Evolutionary conservation across 164 flowering plant species (phyloP).

Genomic region (Vitis cinerea): DNA sequence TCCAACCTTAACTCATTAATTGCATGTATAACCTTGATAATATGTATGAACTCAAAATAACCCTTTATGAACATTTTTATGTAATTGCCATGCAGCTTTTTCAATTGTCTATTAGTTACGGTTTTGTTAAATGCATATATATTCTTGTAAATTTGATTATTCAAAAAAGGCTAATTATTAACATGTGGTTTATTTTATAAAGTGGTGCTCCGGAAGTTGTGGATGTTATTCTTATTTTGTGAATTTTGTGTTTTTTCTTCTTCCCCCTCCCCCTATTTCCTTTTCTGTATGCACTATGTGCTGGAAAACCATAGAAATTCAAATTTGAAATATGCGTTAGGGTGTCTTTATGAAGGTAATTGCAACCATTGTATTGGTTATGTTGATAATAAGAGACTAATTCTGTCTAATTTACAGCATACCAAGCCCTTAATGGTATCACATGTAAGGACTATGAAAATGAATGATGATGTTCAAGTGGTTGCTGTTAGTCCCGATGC

Average conservation of each 20-base stretch:
- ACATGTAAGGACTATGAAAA: conserved; percentile 56
- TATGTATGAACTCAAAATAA: no score
- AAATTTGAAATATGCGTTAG: background rate
- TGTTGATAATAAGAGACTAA: background rate
- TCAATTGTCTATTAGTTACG: background rate
- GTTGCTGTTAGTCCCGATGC: conserved; percentile 81
- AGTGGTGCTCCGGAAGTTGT: no score
- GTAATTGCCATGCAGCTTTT: background rate
- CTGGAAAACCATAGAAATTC: background rate
- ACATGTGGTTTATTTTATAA: background rate
- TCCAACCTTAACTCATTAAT: no score
- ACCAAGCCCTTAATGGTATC: conserved; percentile 53
- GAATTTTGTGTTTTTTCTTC: no score
- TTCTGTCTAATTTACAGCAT: conserved; percentile 44
- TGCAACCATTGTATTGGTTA: background rate
- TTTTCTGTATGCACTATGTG: background rate
- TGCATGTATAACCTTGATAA: no score
- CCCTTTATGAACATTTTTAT: background rate
- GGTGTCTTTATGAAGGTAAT: background rate
- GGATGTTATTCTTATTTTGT: no score
- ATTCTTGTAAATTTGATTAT: background rate
- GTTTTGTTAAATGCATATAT: background rate
- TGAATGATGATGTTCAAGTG: conserved; percentile 80
- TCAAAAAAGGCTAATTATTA: background rate
- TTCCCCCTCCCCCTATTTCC: background rate